These are phyloP conservation scores for Bassia scoparia DNA, from an alignment of 148 eudicot species.

Conservation along the genomic window DNA sequence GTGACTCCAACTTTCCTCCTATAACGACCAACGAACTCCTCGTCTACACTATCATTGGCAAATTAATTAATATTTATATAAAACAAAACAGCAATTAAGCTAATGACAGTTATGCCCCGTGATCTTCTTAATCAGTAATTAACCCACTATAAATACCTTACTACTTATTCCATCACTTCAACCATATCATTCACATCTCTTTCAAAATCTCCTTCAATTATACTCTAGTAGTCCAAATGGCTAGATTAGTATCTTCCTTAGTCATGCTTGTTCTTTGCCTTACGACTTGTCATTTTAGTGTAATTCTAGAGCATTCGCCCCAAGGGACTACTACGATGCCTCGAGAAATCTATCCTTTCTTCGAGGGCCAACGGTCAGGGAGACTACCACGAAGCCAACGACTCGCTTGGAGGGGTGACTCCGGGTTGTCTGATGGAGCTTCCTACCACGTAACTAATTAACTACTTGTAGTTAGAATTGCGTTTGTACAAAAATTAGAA, in stretches of 20 bases:
- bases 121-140: background rate
- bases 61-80: background rate
- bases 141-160: background rate
- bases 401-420: slow-evolving; percentile 65
- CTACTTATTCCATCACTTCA: background rate
- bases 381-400: slow-evolving; percentile 52
- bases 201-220: no score
- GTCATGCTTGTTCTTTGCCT: slow-evolving; percentile 21
- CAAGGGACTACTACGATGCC: slow-evolving; percentile 50
- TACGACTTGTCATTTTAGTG: slow-evolving; percentile 14
- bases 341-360: slow-evolving; percentile 73
- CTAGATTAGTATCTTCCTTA: background rate
- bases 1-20: slow-evolving; percentile 24
- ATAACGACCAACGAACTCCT: slow-evolving; percentile 44
- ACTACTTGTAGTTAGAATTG: background rate
- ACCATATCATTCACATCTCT: background rate
- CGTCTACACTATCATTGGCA: background rate
- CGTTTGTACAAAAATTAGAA: background rate
- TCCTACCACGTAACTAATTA: slow-evolving; percentile 33
- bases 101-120: slow-evolving; percentile 2
- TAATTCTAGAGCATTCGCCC: slow-evolving; percentile 42
- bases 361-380: slow-evolving; percentile 84
- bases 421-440: slow-evolving; percentile 70
- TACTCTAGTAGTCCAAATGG: background rate
- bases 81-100: background rate